phyloP scores from a whole-genome alignment of 2,329 filamentous ascomycete genomes.

The Colletotrichum truncatum region DNA sequence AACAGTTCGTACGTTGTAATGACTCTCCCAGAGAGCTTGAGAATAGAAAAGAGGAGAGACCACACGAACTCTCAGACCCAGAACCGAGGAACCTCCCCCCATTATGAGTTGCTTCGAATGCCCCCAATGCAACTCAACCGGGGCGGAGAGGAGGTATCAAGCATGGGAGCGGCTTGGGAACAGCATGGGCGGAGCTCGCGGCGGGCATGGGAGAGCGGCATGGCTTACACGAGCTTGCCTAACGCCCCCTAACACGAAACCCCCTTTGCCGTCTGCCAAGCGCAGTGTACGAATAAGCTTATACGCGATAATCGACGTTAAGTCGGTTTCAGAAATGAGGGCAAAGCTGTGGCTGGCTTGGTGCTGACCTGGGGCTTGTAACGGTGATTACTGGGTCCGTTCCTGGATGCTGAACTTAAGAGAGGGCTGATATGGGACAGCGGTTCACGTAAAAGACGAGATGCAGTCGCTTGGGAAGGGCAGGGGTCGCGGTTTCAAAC shows the following conservation, averaged over 20 bases:
- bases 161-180: neutral
- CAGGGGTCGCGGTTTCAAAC: conserved; percentile 30
- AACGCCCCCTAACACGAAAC: conserved; percentile 15
- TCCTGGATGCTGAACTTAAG: conserved; percentile 10
- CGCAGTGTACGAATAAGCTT: conserved; percentile 26
- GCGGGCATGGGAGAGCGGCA: conserved; percentile 5
- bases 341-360: conserved; percentile 11
- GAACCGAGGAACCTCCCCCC: conserved; percentile 17
- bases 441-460: conserved; percentile 21
- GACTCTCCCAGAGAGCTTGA: conserved; percentile 32
- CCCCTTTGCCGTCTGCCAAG: conserved; percentile 23
- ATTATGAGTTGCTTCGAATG: conserved; percentile 25
- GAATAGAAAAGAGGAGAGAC: conserved; percentile 3
- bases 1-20: conserved; percentile 7
- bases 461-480: conserved; percentile 18
- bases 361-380: conserved; percentile 7
- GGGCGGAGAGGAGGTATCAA: conserved; percentile 20
- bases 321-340: conserved; percentile 29
- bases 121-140: conserved; percentile 8
- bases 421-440: conserved; percentile 19
- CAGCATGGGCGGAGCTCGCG: neutral
- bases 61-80: neutral
- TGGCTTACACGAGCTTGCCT: neutral
- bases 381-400: neutral
- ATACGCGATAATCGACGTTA: conserved; percentile 27